These are phyloP conservation scores for Aspergillus steynii DNA, from an alignment of 495 filamentous ascomycete species.

Conservation along the genomic window DNA sequence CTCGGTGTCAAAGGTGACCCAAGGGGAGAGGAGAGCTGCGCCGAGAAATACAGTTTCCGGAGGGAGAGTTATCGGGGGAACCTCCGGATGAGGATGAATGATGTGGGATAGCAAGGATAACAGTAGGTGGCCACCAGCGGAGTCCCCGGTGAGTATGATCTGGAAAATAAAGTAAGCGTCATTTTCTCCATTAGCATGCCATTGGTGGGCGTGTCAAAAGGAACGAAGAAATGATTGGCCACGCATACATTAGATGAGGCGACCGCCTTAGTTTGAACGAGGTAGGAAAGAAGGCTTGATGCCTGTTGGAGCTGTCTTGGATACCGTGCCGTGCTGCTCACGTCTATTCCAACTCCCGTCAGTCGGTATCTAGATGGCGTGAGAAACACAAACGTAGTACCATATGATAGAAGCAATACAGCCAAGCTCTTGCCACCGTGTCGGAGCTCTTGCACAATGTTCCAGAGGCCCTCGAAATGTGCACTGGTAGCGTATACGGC, in stretches of 20 bases:
- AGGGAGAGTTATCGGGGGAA: conserved; percentile 17
- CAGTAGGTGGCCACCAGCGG: conserved; percentile 53
- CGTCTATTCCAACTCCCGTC: neutral
- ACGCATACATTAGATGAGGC: neutral
- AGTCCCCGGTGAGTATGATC: conserved; percentile 53
- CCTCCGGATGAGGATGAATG: conserved; percentile 48
- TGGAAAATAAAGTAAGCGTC: conserved; percentile 8
- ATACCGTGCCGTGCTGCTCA: conserved; percentile 3
- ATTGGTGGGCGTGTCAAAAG: neutral
- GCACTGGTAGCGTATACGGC: conserved; percentile 2
- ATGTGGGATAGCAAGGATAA: conserved; percentile 51
- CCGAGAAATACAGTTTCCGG: conserved; percentile 7
- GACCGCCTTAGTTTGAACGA: conserved; percentile 3
- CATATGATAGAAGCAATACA: conserved; percentile 7
- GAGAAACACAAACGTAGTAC: neutral
- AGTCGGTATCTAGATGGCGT: neutral
- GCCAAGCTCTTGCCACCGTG: conserved; percentile 2
- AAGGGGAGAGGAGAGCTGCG: conserved; percentile 13
- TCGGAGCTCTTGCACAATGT: neutral
- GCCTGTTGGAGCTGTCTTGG: conserved; percentile 13
- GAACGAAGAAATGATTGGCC: neutral
- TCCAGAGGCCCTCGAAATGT: conserved; percentile 7
- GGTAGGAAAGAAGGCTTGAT: conserved; percentile 1
- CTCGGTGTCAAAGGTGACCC: conserved; percentile 14
- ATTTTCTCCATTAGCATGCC: neutral